These are phyloP conservation scores for Myrmaecium sp. DNA, from an alignment of 2,329 filamentous ascomycete species.

Conservation along the genomic window DNA sequence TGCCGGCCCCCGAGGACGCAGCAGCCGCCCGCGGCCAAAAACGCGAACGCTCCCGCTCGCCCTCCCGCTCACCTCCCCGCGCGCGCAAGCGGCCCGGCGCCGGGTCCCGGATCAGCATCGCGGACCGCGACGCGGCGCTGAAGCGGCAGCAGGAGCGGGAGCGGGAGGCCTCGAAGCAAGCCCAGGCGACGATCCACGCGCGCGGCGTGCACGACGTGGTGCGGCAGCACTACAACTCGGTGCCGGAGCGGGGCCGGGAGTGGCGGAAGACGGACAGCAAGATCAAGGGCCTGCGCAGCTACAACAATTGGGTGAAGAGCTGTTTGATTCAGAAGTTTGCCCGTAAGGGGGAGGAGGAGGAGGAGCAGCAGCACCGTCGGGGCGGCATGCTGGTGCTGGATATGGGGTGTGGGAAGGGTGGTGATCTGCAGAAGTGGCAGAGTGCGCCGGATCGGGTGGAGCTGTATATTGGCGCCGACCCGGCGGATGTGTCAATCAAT, in stretches of 20 bases:
- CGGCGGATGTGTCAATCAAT: constrained; percentile 78
- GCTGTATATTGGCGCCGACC: constrained; percentile 86
- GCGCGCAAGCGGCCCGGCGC: constrained; percentile 45
- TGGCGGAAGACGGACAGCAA: constrained; percentile 89
- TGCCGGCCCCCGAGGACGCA: not conserved
- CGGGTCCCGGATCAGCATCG: constrained; percentile 42
- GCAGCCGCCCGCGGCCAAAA: not conserved
- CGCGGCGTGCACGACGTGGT: constrained; percentile 70
- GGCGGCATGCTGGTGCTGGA: constrained; percentile 68
- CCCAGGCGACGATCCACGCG: constrained; percentile 18
- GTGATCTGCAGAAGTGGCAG: constrained; percentile 91
- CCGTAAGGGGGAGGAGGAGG: constrained; percentile 17
- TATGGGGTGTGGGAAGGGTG: constrained; percentile 92
- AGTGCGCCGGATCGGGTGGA: constrained; percentile 80
- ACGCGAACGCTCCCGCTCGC: constrained; percentile 7
- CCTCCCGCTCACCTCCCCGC: constrained; percentile 31
- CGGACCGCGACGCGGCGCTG: constrained; percentile 51
- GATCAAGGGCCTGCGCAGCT: constrained; percentile 84
- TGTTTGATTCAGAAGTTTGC: constrained; percentile 95
- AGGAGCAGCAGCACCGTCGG: constrained; percentile 11
- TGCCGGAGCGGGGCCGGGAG: constrained; percentile 81
- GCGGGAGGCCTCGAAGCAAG: constrained; percentile 31
- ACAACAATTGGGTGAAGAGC: constrained; percentile 99
- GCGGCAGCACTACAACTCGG: constrained; percentile 85
- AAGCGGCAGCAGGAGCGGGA: constrained; percentile 28